Evolutionary conservation across 805 yeast species (phyloP).

Genomic region (Wickerhamomyces sydowiorum): DNA sequence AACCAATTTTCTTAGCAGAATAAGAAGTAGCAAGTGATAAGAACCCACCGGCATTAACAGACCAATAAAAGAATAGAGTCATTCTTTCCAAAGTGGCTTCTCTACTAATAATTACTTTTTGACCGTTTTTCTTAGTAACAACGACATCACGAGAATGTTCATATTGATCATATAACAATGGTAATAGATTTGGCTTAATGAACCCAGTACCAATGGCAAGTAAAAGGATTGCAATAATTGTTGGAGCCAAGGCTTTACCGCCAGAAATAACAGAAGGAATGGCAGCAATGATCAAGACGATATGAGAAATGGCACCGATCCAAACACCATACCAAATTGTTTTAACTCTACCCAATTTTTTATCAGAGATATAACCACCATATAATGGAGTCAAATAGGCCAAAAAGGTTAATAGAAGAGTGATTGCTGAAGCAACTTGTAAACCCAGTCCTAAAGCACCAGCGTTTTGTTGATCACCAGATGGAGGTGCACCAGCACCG

Average conservation of each 20-base stretch:
- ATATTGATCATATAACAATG: constrained; percentile 72
- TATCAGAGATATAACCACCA: constrained; percentile 74
- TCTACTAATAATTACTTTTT: constrained; percentile 64
- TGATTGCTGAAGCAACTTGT: constrained; percentile 63
- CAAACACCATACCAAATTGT: constrained; percentile 59
- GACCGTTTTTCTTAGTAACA: constrained; percentile 53
- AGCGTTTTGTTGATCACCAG: constrained; percentile 18
- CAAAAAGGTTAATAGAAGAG: constrained; percentile 77
- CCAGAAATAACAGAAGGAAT: constrained; percentile 48
- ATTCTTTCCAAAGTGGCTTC: constrained; percentile 66
- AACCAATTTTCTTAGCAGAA: constrained; percentile 59
- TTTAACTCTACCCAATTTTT: constrained; percentile 65
- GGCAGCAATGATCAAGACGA: constrained; percentile 64
- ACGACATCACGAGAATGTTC: constrained; percentile 57
- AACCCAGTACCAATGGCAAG: constrained; percentile 80
- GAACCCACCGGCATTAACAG: constrained; percentile 71
- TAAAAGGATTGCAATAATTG: constrained; percentile 33
- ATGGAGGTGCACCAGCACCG: constrained; percentile 25
- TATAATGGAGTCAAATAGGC: constrained; percentile 75
- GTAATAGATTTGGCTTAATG: constrained; percentile 65
- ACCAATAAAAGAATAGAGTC: constrained; percentile 70
- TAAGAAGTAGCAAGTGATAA: constrained; percentile 75
- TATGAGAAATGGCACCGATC: constrained; percentile 55
- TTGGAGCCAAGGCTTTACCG: constrained; percentile 55
- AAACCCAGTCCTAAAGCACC: constrained; percentile 60